phyloP scores from a whole-genome alignment of 495 filamentous ascomycete genomes.

The Thermothielavioides terrestris region DNA sequence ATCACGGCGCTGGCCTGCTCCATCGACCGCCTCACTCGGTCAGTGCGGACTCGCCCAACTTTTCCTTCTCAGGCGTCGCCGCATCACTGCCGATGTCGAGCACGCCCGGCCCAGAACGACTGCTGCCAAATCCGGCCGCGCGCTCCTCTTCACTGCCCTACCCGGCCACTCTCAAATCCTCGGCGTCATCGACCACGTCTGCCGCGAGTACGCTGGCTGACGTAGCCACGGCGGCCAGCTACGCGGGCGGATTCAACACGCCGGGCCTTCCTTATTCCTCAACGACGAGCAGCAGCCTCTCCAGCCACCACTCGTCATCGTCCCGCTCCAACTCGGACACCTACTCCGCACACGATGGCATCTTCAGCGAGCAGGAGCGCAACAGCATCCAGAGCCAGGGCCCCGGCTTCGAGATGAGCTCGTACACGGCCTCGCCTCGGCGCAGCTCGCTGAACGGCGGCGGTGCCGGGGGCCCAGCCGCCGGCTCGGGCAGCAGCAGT shows the following conservation, averaged over 20 bases:
- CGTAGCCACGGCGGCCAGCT: slow-evolving; percentile 17
- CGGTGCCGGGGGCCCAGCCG: slow-evolving; percentile 13
- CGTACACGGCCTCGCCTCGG: slow-evolving; percentile 18
- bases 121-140: slow-evolving; percentile 30
- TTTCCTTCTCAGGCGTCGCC: slow-evolving; percentile 34
- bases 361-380: slow-evolving; percentile 2
- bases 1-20: slow-evolving; percentile 22
- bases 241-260: slow-evolving; percentile 12
- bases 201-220: slow-evolving; percentile 17
- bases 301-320: slow-evolving; percentile 3
- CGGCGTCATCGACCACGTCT: background rate
- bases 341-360: slow-evolving; percentile 6
- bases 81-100: slow-evolving; percentile 28
- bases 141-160: slow-evolving; percentile 23
- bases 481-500: background rate
- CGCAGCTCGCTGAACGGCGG: no score
- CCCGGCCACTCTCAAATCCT: slow-evolving; percentile 18
- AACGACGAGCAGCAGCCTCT: background rate
- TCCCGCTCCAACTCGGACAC: slow-evolving; percentile 15
- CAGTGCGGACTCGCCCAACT: slow-evolving; percentile 24
- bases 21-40: slow-evolving; percentile 28
- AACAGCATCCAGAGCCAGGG: slow-evolving; percentile 7
- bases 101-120: slow-evolving; percentile 24
- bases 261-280: slow-evolving; percentile 8
- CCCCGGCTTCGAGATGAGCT: slow-evolving; percentile 13